Percentiles rank a stretch among this genome's conserved stretches.
Conservation (phyloP, 768 basidiomycete species). For the Tricholoma terreum region DNA sequence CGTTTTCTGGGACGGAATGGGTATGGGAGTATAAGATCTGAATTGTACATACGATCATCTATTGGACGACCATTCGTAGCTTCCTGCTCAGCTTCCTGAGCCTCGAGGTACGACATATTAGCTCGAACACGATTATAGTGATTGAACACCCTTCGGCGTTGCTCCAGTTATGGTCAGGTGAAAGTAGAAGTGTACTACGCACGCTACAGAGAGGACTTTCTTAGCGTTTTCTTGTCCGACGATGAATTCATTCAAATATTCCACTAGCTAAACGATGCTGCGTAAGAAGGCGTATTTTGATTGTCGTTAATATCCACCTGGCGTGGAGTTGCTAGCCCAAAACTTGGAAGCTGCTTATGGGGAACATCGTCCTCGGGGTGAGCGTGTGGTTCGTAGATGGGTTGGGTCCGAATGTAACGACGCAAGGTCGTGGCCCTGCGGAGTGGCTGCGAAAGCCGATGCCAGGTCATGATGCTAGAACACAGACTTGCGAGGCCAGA, state of each 20-base stretch:
- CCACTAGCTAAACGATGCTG: conserved; percentile 55
- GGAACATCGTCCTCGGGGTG: conserved; percentile 29
- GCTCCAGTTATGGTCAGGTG: conserved; percentile 1
- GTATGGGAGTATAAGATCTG: not conserved
- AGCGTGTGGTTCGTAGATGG: conserved; percentile 42
- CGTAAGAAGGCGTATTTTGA: not conserved
- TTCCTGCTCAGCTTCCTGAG: conserved; percentile 25
- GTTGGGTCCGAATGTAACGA: conserved; percentile 54
- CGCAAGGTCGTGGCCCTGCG: conserved; percentile 26
- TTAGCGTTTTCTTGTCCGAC: conserved; percentile 92
- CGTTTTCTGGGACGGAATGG: conserved; percentile 20
- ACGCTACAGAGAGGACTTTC: conserved; percentile 93
- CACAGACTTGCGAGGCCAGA: too few species aligned
- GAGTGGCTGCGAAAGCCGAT: conserved; percentile 12
- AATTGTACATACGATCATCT: conserved; percentile 15
- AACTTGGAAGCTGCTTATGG: conserved; percentile 39
- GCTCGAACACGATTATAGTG: conserved; percentile 88
- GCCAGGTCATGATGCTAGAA: conserved; percentile 13
- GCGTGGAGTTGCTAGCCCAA: conserved; percentile 56
- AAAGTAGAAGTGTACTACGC: conserved; percentile 42
- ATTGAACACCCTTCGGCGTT: conserved; percentile 73
- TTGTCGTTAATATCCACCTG: conserved; percentile 31
- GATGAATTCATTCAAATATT: conserved; percentile 86
- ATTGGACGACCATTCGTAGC: conserved; percentile 7
- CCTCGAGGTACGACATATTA: conserved; percentile 52